Percentiles rank a stretch among this genome's conserved stretches.
Evolutionary conservation across 805 yeast species (phyloP).

Genomic region (Metschnikowia lunata): DNA sequence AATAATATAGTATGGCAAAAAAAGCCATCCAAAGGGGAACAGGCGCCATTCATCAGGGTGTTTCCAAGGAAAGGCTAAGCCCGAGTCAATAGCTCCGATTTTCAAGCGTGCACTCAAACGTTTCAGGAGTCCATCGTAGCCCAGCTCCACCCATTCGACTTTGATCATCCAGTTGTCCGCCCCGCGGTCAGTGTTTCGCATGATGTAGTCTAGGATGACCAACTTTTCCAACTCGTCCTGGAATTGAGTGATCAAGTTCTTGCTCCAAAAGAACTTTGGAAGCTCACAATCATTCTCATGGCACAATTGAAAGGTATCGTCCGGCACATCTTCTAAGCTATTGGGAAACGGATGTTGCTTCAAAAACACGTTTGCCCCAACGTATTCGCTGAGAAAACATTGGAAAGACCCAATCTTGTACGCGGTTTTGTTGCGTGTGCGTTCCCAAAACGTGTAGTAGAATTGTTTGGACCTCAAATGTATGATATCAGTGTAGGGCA

Average conservation of each 20-base stretch:
- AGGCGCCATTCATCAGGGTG: conserved; percentile 81
- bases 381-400: conserved; percentile 53
- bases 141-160: conserved; percentile 38
- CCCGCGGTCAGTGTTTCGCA: conserved; percentile 73
- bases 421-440: conserved; percentile 12
- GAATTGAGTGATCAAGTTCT: conserved; percentile 44
- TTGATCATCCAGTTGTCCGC: conserved; percentile 76
- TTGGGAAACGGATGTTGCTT: conserved; percentile 51
- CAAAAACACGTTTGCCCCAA: conserved; percentile 59
- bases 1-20: conserved; percentile 56
- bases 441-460: conserved; percentile 51
- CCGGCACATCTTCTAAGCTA: conserved; percentile 15
- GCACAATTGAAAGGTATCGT: conserved; percentile 6
- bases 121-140: conserved; percentile 6
- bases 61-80: conserved; percentile 74
- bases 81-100: conserved; percentile 74
- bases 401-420: conserved; percentile 65
- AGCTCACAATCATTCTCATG: conserved; percentile 8
- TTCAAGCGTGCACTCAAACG: conserved; percentile 24
- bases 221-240: conserved; percentile 62
- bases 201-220: conserved; percentile 65
- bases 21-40: conserved; percentile 76
- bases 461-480: conserved; percentile 45
- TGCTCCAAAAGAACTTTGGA: conserved; percentile 49
- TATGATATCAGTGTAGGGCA: conserved; percentile 62